A percentile compares a stretch with the other conserved stretches of the same genome.
phyloP scores from a whole-genome alignment of 306 rosid genomes.

The Lagenaria siceraria region DNA sequence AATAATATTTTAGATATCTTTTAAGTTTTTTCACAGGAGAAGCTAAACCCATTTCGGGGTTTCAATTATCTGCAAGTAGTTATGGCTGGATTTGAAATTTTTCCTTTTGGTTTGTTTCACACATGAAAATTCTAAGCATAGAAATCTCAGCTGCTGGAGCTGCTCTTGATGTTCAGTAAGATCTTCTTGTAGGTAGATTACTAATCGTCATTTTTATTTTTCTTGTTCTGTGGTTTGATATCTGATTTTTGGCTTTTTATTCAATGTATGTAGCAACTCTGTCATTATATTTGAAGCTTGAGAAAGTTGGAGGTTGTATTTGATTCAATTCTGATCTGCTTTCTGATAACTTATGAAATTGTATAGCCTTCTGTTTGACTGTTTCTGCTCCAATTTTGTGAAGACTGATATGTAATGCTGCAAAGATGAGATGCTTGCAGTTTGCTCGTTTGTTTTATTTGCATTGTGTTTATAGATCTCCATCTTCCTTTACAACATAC shows the following conservation, averaged over 20 bases:
- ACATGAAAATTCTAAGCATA: neutral
- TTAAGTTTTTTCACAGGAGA: neutral
- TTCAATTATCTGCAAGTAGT: neutral
- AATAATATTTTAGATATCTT: neutral
- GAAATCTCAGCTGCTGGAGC: neutral
- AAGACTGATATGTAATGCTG: neutral
- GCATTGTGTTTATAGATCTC: neutral
- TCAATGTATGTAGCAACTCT: neutral
- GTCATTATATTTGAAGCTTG: neutral
- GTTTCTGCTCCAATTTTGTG: neutral
- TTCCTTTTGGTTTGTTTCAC: conserved; percentile 2
- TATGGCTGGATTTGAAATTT: neutral
- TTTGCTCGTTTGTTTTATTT: neutral
- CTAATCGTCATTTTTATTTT: neutral
- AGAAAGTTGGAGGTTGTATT: neutral
- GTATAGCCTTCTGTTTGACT: neutral
- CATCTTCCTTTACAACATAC: neutral
- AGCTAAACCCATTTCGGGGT: neutral
- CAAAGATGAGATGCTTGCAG: neutral
- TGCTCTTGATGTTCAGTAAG: neutral
- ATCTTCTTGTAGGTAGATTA: neutral
- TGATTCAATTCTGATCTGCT: neutral
- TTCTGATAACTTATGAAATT: neutral
- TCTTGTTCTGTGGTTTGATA: neutral
- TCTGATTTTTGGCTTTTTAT: neutral